A percentile compares a stretch with the other conserved stretches of the same genome.
phyloP scores from a whole-genome alignment of 768 basidiomycete genomes.

The Tulasnella sp. region DNA sequence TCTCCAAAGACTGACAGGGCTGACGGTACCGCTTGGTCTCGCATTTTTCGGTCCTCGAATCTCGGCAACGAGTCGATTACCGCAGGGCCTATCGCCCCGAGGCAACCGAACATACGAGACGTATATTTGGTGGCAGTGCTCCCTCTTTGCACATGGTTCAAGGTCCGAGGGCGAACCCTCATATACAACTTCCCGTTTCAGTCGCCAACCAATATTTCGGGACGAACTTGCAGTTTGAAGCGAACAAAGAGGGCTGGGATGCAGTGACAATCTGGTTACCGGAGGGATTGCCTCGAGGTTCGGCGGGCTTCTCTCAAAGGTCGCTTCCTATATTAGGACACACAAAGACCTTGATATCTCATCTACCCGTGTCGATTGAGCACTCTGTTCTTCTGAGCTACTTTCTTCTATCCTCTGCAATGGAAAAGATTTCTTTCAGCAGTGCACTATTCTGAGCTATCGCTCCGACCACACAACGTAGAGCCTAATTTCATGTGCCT shows the following conservation, averaged over 20 bases:
- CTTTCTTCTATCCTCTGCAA: too few species aligned
- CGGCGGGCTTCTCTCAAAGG: not conserved
- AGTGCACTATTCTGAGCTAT: not conserved
- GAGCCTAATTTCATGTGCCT: constrained; percentile 14
- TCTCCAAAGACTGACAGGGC: not conserved
- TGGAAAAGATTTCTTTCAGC: not conserved
- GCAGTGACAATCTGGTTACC: not conserved
- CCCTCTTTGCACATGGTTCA: not conserved
- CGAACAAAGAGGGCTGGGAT: not conserved
- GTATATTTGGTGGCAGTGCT: not conserved
- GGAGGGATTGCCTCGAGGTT: not conserved
- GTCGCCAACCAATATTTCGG: not conserved
- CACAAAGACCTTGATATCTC: not conserved
- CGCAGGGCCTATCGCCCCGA: not conserved
- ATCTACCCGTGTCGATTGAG: too few species aligned
- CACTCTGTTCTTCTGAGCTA: too few species aligned
- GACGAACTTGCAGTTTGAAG: not conserved
- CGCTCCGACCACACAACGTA: not conserved
- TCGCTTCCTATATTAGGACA: not conserved
- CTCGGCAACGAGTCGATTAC: not conserved
- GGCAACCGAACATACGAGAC: not conserved
- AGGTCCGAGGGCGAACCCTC: not conserved
- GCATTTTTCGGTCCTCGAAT: not conserved
- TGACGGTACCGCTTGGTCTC: not conserved
- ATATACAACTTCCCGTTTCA: not conserved